Conservation (phyloP, 106 monocot genomes). For the Alisma plantagoaquatica region DNA sequence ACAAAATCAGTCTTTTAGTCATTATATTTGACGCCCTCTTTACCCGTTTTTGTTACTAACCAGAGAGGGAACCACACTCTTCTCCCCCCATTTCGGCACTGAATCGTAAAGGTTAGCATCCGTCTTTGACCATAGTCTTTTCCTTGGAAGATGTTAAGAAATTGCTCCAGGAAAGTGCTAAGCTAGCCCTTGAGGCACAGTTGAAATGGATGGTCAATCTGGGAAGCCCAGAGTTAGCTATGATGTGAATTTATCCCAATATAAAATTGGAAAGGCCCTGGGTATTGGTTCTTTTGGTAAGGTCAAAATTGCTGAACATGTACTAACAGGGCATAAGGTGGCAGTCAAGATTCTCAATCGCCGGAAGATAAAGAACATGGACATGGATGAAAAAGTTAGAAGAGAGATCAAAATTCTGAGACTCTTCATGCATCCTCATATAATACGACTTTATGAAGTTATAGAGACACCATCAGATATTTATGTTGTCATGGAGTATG, state of each 20-base stretch:
- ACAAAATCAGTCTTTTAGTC: no score
- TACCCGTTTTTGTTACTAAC: no score
- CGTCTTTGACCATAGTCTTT: no score
- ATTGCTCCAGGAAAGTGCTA: no score
- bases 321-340: conserved; percentile 19
- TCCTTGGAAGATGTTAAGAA: no score
- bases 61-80: no score
- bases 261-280: conserved; percentile 24
- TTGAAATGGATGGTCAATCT: conserved; percentile 17
- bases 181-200: no score
- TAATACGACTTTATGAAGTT: conserved; percentile 21
- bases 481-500: conserved; percentile 26
- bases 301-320: conserved; percentile 27
- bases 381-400: conserved; percentile 32
- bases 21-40: no score
- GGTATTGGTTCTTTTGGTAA: conserved; percentile 30
- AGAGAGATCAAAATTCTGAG: conserved; percentile 24
- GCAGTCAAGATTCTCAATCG: conserved; percentile 25
- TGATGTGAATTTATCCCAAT: conserved; percentile 12
- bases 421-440: conserved; percentile 28
- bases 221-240: conserved; percentile 10
- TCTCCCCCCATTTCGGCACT: no score
- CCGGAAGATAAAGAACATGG: conserved; percentile 21
- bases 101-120: no score
- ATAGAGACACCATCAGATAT: conserved; percentile 23